Conservation (phyloP, 78 protist species). For the Dictyostelium intermedium region DNA sequence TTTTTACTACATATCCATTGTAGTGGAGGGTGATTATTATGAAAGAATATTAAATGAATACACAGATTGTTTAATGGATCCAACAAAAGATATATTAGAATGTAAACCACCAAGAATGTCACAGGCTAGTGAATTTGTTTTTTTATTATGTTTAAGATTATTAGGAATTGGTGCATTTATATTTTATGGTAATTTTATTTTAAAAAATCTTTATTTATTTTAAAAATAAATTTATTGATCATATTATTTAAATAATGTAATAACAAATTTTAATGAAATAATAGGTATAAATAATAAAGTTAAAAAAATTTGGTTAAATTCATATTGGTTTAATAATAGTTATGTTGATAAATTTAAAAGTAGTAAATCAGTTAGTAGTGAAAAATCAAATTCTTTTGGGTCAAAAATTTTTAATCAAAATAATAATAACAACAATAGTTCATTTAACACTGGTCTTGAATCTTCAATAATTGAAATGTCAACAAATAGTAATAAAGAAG, state of each 20-base stretch:
- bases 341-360: background rate
- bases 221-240: background rate
- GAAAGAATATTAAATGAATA: background rate
- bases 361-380: background rate
- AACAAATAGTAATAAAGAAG: background rate
- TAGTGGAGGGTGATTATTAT: background rate
- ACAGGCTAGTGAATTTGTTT: background rate
- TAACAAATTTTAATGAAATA: no score
- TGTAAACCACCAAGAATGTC: background rate
- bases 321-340: background rate
- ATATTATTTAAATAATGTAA: no score
- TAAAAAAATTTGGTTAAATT: background rate
- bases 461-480: background rate
- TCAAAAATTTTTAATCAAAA: background rate
- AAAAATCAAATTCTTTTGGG: background rate
- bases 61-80: background rate
- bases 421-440: background rate
- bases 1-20: background rate
- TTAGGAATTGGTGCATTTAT: slow-evolving; percentile 3
- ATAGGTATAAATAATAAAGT: background rate
- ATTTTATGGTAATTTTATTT: background rate
- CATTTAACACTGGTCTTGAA: background rate
- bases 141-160: background rate
- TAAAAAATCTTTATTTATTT: background rate
- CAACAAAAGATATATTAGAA: background rate